Base-by-base conservation (phyloP, 441 rosid genomes). In the Dalechampia spathulata region DNA sequence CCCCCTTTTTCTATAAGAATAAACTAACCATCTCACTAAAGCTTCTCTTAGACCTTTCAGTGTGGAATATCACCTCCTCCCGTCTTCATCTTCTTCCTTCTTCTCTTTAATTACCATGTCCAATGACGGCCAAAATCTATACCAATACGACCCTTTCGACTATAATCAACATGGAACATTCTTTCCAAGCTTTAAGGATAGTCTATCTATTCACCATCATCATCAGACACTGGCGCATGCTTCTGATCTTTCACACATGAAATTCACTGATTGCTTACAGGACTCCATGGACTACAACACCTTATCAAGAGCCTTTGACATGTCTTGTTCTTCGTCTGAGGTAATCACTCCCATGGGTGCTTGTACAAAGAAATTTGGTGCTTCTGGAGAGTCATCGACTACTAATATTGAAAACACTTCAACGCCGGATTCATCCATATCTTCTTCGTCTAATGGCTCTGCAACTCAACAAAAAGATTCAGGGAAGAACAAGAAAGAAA, bases 251-350 rank as follows among this genome's bases (percentile, higher is more conserved):
- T 57, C 78, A 15, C 23, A 27, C 60, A 72, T 61, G 72, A 73
- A 61, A 65, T 81, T 85, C 77, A 63, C 77, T 10, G 85, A 81
- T 66, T 74, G 64, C 57, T 75, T 85, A 43, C 77, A 75, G 44
- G 77, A 72, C 48, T 74, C 86, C 53, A 64, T 51, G 58, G 72
- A 68, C 25, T 83, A 79, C 27, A 76, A 70, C 49, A 58, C 82
- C 36, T 60, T 78, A 7, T 64, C 82, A 0, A 75, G 47, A 58
- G 83, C 80, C 55, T 79, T 84, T 28, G 81, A 71, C 70, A 21
- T 77, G 49, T 77, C 89, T 46, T 78, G 78, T 38, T 80, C 92
- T 17, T 73, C 89, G 5, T 72, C 95, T 16, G 85, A 81, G 60
- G 79, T 76, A 10, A 63, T 75, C 11, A 60, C 49, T 58, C 68